Conservation (phyloP, 768 basidiomycete species). For the Galerina sulciceps region DNA sequence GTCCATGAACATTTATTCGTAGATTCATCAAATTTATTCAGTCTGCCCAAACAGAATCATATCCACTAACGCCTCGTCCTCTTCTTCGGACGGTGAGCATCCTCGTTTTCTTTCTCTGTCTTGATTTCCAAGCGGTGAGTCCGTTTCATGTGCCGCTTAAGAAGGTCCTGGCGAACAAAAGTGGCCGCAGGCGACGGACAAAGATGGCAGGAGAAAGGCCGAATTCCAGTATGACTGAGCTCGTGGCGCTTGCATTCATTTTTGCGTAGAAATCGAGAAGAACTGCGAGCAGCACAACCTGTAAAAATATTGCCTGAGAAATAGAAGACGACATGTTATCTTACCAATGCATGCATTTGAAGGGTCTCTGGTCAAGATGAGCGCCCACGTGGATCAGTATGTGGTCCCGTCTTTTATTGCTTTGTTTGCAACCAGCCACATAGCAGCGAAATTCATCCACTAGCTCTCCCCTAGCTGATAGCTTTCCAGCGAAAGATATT, state of each 20-base stretch:
- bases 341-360: slow-evolving; percentile 67
- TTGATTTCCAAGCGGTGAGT: slow-evolving; percentile 47
- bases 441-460: slow-evolving; percentile 71
- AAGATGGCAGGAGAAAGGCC: slow-evolving; percentile 62
- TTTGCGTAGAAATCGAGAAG: slow-evolving; percentile 69
- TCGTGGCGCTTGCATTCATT: slow-evolving; percentile 82
- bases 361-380: slow-evolving; percentile 72
- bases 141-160: slow-evolving; percentile 66
- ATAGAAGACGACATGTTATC: slow-evolving; percentile 23
- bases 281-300: slow-evolving; percentile 36
- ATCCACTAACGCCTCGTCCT: slow-evolving; percentile 15
- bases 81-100: slow-evolving; percentile 25
- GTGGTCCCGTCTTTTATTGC: slow-evolving; percentile 75
- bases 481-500: slow-evolving; percentile 67
- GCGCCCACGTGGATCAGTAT: slow-evolving; percentile 76
- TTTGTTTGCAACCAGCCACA: slow-evolving; percentile 64
- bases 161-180: slow-evolving; percentile 71
- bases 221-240: slow-evolving; percentile 59
- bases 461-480: slow-evolving; percentile 60
- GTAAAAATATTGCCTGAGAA: not conserved
- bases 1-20: slow-evolving; percentile 20
- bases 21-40: slow-evolving; percentile 1
- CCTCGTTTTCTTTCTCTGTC: slow-evolving; percentile 34
- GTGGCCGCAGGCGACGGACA: slow-evolving; percentile 52
- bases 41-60: not conserved